Percentiles rank a stretch among this genome's conserved stretches.
Evolutionary conservation across 2,329 filamentous ascomycete species (phyloP).

Genomic region (Sporothrix mexicana): DNA sequence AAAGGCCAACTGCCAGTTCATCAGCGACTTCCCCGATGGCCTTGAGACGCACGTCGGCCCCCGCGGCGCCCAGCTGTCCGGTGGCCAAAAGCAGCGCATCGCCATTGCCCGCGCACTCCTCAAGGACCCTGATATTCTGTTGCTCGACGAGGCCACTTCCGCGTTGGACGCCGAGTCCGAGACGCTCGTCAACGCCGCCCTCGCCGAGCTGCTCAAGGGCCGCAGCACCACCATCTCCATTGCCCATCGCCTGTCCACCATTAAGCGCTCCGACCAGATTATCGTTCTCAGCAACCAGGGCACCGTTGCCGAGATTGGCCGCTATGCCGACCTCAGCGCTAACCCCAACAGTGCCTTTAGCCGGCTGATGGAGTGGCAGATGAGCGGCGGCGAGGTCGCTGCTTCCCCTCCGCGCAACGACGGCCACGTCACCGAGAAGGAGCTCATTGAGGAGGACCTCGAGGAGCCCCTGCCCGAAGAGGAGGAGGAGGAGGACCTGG

Average conservation of each 20-base stretch:
- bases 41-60: conserved; percentile 93
- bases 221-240: conserved; percentile 98
- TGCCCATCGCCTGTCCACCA: conserved; percentile 92
- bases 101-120: conserved; percentile 93
- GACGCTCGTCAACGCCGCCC: conserved; percentile 90
- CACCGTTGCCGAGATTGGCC: conserved; percentile 87
- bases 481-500: conserved; percentile 38
- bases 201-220: conserved; percentile 78
- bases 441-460: conserved; percentile 59
- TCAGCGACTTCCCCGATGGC: conserved; percentile 94
- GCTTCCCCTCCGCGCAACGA: conserved; percentile 44
- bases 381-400: conserved; percentile 77
- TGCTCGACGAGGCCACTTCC: conserved; percentile 94
- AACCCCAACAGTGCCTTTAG: conserved; percentile 84
- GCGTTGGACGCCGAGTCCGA: conserved; percentile 96
- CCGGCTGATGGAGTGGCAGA: conserved; percentile 98
- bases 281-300: conserved; percentile 89
- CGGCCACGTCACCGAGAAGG: conserved; percentile 55
- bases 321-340: conserved; percentile 75
- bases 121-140: conserved; percentile 95
- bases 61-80: conserved; percentile 89
- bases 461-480: conserved; percentile 50
- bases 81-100: conserved; percentile 96
- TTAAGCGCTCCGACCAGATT: conserved; percentile 93
- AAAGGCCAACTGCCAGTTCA: conserved; percentile 95